Evolutionary conservation across 352 stramenopile genomes (phyloP).

Genomic region (Saprolegnia parasitica): DNA sequence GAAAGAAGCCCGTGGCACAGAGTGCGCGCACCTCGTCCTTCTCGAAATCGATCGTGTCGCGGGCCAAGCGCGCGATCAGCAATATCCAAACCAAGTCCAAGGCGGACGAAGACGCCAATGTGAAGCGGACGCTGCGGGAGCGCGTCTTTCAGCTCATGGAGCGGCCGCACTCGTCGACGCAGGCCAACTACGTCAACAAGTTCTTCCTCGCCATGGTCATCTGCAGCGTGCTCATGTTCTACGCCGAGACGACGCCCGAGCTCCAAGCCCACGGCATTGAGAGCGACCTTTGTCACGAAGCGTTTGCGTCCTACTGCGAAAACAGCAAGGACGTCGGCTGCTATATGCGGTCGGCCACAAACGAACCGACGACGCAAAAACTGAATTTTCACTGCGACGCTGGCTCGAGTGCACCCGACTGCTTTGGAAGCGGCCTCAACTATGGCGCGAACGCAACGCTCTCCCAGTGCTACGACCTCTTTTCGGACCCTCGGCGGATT

Average conservation of each 20-base stretch:
- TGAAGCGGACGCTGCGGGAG: neutral
- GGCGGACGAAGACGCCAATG: neutral
- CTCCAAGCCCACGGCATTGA: constrained; percentile 45
- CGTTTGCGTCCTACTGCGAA: constrained; percentile 53
- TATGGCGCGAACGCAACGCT: neutral
- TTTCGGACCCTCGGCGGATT: constrained; percentile 12
- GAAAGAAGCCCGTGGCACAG: neutral
- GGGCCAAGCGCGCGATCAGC: constrained; percentile 3
- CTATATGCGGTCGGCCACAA: constrained; percentile 37
- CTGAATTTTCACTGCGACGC: constrained; percentile 47
- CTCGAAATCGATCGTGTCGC: constrained; percentile 4
- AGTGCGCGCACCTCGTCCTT: neutral
- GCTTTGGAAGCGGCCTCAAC: constrained; percentile 17
- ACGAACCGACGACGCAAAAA: neutral
- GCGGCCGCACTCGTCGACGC: constrained; percentile 23
- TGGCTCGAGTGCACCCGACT: constrained; percentile 4
- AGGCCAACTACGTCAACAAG: constrained; percentile 44
- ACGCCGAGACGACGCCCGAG: constrained; percentile 61
- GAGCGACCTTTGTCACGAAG: constrained; percentile 39
- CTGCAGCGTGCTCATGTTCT: constrained; percentile 66
- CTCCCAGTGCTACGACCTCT: neutral
- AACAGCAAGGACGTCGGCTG: constrained; percentile 44
- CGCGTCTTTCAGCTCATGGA: constrained; percentile 18
- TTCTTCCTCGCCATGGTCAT: constrained; percentile 51
- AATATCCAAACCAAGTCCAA: constrained; percentile 4